Evolutionary conservation across 805 yeast species (phyloP).

Genomic region (Tanozyma kutaoensis): DNA sequence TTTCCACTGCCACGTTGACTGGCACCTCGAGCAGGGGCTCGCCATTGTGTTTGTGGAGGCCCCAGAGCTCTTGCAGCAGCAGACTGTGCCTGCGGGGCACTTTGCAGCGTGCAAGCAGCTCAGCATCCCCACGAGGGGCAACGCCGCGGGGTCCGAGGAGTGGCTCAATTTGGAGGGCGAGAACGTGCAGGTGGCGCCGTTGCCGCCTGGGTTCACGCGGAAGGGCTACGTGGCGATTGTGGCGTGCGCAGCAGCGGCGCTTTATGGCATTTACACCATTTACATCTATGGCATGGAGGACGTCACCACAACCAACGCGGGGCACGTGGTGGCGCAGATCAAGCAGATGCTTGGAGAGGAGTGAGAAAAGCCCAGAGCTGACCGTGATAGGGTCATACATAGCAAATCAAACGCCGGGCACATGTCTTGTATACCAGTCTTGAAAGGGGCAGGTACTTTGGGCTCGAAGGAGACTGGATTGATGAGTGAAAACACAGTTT

Average conservation of each 20-base stretch:
- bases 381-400: too few species aligned
- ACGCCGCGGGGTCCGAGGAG: slow-evolving; percentile 50
- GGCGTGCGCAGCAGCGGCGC: slow-evolving; percentile 39
- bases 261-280: slow-evolving; percentile 49
- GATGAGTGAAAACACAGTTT: too few species aligned
- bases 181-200: slow-evolving; percentile 41
- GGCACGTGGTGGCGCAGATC: slow-evolving; percentile 22
- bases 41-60: slow-evolving; percentile 64
- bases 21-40: slow-evolving; percentile 76
- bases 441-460: too few species aligned
- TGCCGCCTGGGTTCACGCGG: slow-evolving; percentile 59
- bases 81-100: slow-evolving; percentile 32
- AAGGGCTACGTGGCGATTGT: slow-evolving; percentile 57
- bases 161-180: slow-evolving; percentile 52
- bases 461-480: too few species aligned
- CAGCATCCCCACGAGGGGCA: slow-evolving; percentile 38
- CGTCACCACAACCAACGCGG: slow-evolving; percentile 34
- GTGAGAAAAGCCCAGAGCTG: too few species aligned
- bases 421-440: too few species aligned
- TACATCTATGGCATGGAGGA: slow-evolving; percentile 57
- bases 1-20: slow-evolving; percentile 85
- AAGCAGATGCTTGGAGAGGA: slow-evolving; percentile 15
- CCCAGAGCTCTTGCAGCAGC: slow-evolving; percentile 35
- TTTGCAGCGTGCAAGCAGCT: slow-evolving; percentile 34
- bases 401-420: too few species aligned